Conservation (phyloP, 306 rosid genomes). For the Citrullus colocynthis region DNA sequence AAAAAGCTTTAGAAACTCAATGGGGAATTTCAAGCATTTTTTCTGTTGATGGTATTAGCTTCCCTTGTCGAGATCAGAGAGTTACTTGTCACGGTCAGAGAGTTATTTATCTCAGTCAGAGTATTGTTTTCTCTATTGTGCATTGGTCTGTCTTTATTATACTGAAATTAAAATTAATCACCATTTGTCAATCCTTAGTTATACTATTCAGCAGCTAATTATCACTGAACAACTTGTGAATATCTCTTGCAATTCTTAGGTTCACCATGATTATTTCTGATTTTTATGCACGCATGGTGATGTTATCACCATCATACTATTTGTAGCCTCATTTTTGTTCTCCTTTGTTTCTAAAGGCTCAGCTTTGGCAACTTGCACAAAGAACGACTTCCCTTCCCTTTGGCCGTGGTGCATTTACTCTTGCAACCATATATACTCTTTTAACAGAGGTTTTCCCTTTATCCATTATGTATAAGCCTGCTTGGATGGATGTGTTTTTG, state of each 20-base stretch:
- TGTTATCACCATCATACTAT: not conserved
- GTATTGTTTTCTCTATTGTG: not conserved
- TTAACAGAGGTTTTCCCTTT: conserved; percentile 65
- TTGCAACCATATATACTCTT: conserved; percentile 88
- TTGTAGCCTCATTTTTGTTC: not conserved
- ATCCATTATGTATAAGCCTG: not conserved
- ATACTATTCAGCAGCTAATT: not conserved
- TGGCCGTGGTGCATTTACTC: conserved; percentile 98
- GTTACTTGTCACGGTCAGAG: not conserved
- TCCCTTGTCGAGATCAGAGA: not conserved
- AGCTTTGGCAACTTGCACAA: conserved; percentile 91
- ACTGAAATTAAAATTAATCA: not conserved
- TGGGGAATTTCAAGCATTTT: not conserved
- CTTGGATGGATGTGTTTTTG: conserved; percentile 2
- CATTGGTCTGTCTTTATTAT: not conserved
- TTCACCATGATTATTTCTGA: not conserved
- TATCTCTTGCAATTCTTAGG: not conserved
- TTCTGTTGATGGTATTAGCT: not conserved
- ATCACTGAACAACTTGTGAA: not conserved
- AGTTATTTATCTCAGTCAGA: not conserved
- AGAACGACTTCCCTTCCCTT: conserved; percentile 91
- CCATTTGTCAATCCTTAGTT: not conserved
- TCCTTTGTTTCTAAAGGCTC: conserved; percentile 48
- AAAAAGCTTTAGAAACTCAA: not conserved
- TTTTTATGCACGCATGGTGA: not conserved